Evolutionary conservation across 176 grass and related monocot species (phyloP).

Genomic region (Eleusine coracana): DNA sequence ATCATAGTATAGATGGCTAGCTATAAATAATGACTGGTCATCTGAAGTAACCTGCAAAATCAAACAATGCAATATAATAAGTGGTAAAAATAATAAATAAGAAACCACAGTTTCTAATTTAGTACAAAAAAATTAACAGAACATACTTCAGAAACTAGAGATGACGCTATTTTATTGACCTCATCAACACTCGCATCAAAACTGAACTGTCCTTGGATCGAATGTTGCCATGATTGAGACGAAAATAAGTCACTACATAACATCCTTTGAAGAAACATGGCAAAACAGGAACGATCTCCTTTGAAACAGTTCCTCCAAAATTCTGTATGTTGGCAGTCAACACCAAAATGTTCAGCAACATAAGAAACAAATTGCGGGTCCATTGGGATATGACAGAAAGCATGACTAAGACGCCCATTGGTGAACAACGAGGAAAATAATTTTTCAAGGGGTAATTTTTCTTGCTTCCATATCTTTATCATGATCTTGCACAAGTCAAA

Average conservation of each 20-base stretch:
- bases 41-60: conserved; percentile 54
- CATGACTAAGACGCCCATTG: conserved; percentile 73
- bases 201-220: conserved; percentile 39
- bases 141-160: conserved; percentile 75
- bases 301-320: conserved; percentile 77
- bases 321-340: conserved; percentile 44
- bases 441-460: conserved; percentile 62
- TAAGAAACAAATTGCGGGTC: conserved; percentile 60
- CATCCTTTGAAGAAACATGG: conserved; percentile 71
- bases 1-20: conserved; percentile 78
- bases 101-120: conserved; percentile 4
- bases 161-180: conserved; percentile 56
- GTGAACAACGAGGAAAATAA: conserved; percentile 61
- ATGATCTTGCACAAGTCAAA: conserved; percentile 77
- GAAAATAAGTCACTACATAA: conserved; percentile 46
- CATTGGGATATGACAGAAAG: conserved; percentile 66
- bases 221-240: conserved; percentile 42
- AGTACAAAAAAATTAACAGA: conserved; percentile 1
- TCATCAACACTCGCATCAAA: conserved; percentile 50
- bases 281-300: conserved; percentile 51
- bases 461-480: conserved; percentile 58
- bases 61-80: conserved; percentile 43
- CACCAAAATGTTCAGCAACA: conserved; percentile 50
- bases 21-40: conserved; percentile 63
- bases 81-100: conserved; percentile 15